Evolutionary conservation across 2,329 filamentous ascomycete species (phyloP).

Genomic region (Trematosphaeria pertusa): DNA sequence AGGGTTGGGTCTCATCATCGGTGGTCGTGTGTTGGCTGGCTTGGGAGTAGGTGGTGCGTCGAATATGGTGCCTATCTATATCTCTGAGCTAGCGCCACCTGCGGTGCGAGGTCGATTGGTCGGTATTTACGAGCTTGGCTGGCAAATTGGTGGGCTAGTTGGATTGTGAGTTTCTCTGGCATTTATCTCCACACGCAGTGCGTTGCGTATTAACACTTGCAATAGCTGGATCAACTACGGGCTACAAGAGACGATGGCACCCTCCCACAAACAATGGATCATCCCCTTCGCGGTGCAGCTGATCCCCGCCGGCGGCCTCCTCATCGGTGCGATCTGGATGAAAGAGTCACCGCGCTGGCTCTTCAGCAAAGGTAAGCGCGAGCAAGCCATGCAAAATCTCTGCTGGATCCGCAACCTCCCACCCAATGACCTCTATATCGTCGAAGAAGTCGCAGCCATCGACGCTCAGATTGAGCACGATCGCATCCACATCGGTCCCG

Average conservation of each 20-base stretch:
- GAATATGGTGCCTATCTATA: constrained; percentile 67
- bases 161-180: constrained; percentile 36
- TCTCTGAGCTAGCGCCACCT: constrained; percentile 64
- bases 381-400: constrained; percentile 51
- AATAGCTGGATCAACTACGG: constrained; percentile 52
- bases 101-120: constrained; percentile 66
- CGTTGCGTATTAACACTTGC: constrained; percentile 17
- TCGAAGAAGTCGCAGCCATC: constrained; percentile 75
- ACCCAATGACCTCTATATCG: constrained; percentile 68
- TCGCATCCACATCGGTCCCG: constrained; percentile 67
- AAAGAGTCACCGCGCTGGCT: constrained; percentile 56
- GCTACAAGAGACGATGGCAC: constrained; percentile 51
- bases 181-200: constrained; percentile 56
- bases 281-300: constrained; percentile 69
- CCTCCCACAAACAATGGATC: constrained; percentile 54
- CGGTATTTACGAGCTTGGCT: constrained; percentile 56
- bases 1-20: constrained; percentile 65
- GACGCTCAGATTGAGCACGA: constrained; percentile 73
- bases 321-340: constrained; percentile 53
- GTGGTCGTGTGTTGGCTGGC: constrained; percentile 64
- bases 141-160: constrained; percentile 52
- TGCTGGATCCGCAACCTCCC: constrained; percentile 70
- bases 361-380: constrained; percentile 50
- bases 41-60: constrained; percentile 64
- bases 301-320: constrained; percentile 68